Evolutionary conservation across 75 land plant genomes (phyloP), one percentile per base, ranked within the genome.

Genomic region (Larix kaempferi): DNA sequence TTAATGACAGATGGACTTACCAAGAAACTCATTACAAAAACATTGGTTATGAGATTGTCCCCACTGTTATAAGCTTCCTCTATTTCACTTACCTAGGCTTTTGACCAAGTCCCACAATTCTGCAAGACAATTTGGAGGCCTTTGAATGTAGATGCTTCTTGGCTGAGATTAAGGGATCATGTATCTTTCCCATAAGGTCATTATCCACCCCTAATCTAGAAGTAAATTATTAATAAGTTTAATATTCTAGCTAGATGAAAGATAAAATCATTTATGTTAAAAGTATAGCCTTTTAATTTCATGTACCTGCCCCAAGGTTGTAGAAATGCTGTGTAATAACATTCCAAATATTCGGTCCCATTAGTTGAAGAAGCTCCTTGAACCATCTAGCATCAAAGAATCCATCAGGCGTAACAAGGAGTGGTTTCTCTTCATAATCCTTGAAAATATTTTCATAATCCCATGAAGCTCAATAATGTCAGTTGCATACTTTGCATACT

Each of bases 31-130:
- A 87, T 63, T 27, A 83, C 88, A 86, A 91, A 96, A 35, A 91
- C 84, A 78, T 93, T 78, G 1, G 94, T 87, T 10, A 96, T 88
- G 60, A 69, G 72, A 61, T 81, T 82, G 65, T 87, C 84, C 23
- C 99, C 99, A 75, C 99, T 93, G 87, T 94, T 96, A 66, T 82
- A 96, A 58, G 99, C 92, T n/a, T n/a, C n/a, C n/a, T n/a, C n/a
- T n/a, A n/a, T n/a, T n/a, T n/a, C n/a, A n/a, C n/a, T n/a, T n/a
- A n/a, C n/a, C 99, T 97, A 96, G 61, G 94, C 84, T 33, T 60
- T 64, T 37, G 91, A 23, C 90, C 87, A 88, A 26, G 92, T 89
- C 0, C 86, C 92, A 58, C 73, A 73, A 2, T 61, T 64, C 29
- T 76, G 56, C 57, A 91, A 17, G 22, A 76, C 73, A 3, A 6